Evolutionary conservation across 768 basidiomycete genomes (phyloP).

Genomic region (Boletus patriciae): DNA sequence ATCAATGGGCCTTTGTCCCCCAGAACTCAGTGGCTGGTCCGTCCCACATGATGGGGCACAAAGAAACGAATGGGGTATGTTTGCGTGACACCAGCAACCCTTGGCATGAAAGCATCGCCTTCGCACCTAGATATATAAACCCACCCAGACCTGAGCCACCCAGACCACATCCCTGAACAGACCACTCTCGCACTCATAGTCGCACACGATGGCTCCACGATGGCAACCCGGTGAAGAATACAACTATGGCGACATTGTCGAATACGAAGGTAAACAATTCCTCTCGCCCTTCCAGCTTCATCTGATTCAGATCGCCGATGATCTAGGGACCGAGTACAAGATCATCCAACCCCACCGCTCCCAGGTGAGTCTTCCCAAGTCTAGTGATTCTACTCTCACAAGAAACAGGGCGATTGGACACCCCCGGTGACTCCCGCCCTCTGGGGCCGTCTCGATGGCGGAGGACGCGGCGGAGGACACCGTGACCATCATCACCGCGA

Average conservation of each 20-base stretch:
- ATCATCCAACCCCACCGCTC: slow-evolving; percentile 72
- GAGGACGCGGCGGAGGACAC: slow-evolving; percentile 28
- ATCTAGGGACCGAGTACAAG: slow-evolving; percentile 53
- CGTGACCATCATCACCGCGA: slow-evolving; percentile 18
- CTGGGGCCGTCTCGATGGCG: slow-evolving; percentile 56
- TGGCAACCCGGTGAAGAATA: slow-evolving; percentile 71
- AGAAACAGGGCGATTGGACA: slow-evolving; percentile 61
- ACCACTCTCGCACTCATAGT: not conserved
- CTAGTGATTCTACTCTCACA: not conserved
- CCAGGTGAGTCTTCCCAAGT: slow-evolving; percentile 45
- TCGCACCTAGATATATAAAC: slow-evolving; percentile 22
- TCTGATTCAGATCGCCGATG: slow-evolving; percentile 18
- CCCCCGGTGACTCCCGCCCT: slow-evolving; percentile 62
- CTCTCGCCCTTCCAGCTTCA: not conserved
- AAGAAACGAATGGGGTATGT: not conserved
- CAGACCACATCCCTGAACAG: slow-evolving; percentile 6
- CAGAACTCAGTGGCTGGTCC: not conserved
- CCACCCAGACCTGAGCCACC: not conserved
- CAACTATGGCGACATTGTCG: slow-evolving; percentile 52
- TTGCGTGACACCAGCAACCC: not conserved
- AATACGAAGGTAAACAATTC: slow-evolving; percentile 49
- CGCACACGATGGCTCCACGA: slow-evolving; percentile 37
- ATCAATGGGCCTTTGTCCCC: not conserved
- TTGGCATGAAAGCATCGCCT: slow-evolving; percentile 7
- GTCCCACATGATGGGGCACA: not conserved